phyloP scores from a whole-genome alignment of 371 early-diverging fungal genomes.

The Mucor irregularis region DNA sequence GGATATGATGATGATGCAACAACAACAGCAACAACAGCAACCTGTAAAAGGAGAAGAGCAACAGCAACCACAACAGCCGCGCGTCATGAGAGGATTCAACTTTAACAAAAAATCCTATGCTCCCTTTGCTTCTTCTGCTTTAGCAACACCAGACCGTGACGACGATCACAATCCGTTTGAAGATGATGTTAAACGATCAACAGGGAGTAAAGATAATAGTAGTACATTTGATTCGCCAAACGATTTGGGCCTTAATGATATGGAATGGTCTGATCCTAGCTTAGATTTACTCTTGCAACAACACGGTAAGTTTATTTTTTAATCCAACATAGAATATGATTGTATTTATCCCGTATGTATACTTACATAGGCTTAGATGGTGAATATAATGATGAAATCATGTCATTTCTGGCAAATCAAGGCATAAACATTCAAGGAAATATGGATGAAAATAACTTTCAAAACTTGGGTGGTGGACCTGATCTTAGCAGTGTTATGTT shows the following conservation, averaged over 20 bases:
- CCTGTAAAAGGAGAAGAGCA: not conserved
- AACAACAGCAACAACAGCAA: not conserved
- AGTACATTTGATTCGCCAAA: not conserved
- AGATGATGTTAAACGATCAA: not conserved
- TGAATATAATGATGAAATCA: constrained; percentile 10
- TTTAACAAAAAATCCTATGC: constrained; percentile 12
- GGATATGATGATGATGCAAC: constrained; percentile 12
- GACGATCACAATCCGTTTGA: constrained; percentile 24
- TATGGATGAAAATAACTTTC: not conserved
- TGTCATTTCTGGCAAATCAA: constrained; percentile 5
- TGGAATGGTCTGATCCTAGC: constrained; percentile 26
- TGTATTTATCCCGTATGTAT: not conserved
- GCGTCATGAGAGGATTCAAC: not conserved
- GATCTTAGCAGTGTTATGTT: constrained; percentile 10
- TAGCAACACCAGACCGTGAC: constrained; percentile 20
- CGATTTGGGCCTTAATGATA: no score
- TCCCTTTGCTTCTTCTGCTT: constrained; percentile 22
- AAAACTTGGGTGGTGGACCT: constrained; percentile 3
- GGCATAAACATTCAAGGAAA: not conserved
- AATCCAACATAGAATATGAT: not conserved
- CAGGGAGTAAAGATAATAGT: not conserved
- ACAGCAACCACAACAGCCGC: not conserved
- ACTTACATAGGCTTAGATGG: not conserved
- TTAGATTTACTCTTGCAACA: constrained; percentile 13
- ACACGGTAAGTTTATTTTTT: constrained; percentile 1